Base-by-base conservation (phyloP, 2,329 filamentous ascomycete genomes). In the Diaporthe capsici region DNA sequence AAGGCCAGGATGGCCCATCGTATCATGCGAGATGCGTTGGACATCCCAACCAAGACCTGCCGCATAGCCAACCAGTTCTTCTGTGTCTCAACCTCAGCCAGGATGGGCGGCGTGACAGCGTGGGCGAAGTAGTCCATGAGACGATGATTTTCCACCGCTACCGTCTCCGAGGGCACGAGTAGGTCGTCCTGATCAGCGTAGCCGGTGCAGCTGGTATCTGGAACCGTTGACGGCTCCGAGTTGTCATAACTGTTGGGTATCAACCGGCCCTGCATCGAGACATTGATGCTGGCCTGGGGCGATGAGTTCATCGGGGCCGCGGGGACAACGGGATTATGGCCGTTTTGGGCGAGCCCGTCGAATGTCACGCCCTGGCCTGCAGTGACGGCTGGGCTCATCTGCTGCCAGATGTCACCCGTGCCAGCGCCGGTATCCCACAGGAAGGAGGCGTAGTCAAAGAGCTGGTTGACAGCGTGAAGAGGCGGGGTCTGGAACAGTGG, bases 71-170 rank as follows among this genome's bases (percentile, higher is more conserved):
- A 82, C 88, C 88, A 90, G 71, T 86, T 87, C 77, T 86, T 87
- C 72, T 88, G 86, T 9, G 87, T 88, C 77, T 90, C 89, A 0
- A 90, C 86, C 65, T 89, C 86, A 25, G 86, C 86, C 5, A 90
- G 83, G 39, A 90, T 89, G 0, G 88, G 88, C 8, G 88, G 88
- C n/a, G 86, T 86, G 22, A 87, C 84, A 3, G 87, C 86, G 55
- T 83, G 84, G 25, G 85, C 81, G 74, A 90, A 90, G 72, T 88
- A 88, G 58, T 88, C 85, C 76, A 89, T 83, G 2, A 89, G 80
- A 17, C 82, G 80, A 53, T 83, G 81, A 63, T 84, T 83, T 55
- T 84, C 83, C 8, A 78, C 78, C 1, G 83, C 80, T 31, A 75
- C 80, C 57, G 39, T 80, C 63, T 74, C 72, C 13, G 72, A 58